Evolutionary conservation across 2,329 filamentous ascomycete species (phyloP).

Genomic region (Pezicula rhizophila): DNA sequence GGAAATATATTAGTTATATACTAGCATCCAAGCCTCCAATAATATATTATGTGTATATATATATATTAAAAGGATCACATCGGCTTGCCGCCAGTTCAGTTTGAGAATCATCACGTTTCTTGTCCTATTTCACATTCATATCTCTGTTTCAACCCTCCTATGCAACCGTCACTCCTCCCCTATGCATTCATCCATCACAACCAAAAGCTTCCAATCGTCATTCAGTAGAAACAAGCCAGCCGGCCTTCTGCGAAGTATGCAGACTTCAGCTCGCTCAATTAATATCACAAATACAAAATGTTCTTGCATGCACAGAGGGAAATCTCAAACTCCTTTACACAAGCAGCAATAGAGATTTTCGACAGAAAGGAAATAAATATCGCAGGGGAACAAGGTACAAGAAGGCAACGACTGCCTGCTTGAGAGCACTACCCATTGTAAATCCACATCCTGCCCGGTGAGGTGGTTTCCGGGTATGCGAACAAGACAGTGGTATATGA

Average conservation of each 20-base stretch:
- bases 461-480: not conserved
- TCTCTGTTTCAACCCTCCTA: not conserved
- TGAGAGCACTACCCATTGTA: not conserved
- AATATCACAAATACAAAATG: not conserved
- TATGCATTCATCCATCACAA: too few species aligned
- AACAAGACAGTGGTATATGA: not conserved
- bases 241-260: not conserved
- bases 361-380: constrained; percentile 10
- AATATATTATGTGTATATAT: too few species aligned
- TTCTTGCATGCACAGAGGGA: not conserved
- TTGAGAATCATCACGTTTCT: not conserved
- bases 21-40: too few species aligned
- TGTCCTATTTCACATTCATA: not conserved
- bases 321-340: constrained; percentile 1
- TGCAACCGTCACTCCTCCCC: too few species aligned
- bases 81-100: too few species aligned
- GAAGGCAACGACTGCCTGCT: constrained; percentile 1
- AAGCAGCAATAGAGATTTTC: constrained; percentile 3
- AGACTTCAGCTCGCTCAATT: not conserved
- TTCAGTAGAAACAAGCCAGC: not conserved
- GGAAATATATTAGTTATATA: too few species aligned
- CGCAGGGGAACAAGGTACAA: constrained; percentile 22
- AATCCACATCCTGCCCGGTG: not conserved
- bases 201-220: too few species aligned
- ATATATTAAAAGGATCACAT: too few species aligned